phyloP scores from a whole-genome alignment of 495 filamentous ascomycete species.

The Aspergillus saccharolyticus region DNA sequence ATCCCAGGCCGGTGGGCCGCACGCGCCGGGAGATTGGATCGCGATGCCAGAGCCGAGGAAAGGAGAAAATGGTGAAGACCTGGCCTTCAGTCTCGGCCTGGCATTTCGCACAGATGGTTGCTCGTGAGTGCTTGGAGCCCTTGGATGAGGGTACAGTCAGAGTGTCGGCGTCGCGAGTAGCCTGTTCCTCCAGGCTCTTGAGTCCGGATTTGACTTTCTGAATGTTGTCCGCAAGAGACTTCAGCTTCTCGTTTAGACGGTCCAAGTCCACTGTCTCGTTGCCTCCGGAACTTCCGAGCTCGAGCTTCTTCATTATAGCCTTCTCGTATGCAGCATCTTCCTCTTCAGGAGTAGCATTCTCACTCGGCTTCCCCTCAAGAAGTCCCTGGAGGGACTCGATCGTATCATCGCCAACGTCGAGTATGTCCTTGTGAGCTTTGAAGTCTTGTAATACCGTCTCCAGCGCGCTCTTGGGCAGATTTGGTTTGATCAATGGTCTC shows the following conservation, averaged over 20 bases:
- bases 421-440: conserved; percentile 37
- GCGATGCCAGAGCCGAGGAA: conserved; percentile 56
- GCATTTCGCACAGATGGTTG: conserved; percentile 27
- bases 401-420: conserved; percentile 54
- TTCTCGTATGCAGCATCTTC: conserved; percentile 35
- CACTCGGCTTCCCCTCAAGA: conserved; percentile 34
- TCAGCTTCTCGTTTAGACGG: conserved; percentile 54
- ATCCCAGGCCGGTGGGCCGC: conserved; percentile 54
- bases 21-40: conserved; percentile 36
- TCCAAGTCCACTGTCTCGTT: conserved; percentile 48
- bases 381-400: conserved; percentile 59
- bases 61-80: conserved; percentile 41
- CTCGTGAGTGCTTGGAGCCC: conserved; percentile 9
- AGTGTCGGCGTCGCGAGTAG: conserved; percentile 38
- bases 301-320: conserved; percentile 30
- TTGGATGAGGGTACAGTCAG: conserved; percentile 14
- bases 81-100: conserved; percentile 21
- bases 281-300: conserved; percentile 29
- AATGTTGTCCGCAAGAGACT: conserved; percentile 57
- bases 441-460: conserved; percentile 52
- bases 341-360: conserved; percentile 32
- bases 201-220: conserved; percentile 62
- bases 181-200: conserved; percentile 56
- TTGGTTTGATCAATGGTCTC: conserved; percentile 32
- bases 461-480: conserved; percentile 45